Evolutionary conservation across 176 grass and related monocot genomes (phyloP), one percentile per base, ranked within the genome.

Genomic region (Pharus latifolius): DNA sequence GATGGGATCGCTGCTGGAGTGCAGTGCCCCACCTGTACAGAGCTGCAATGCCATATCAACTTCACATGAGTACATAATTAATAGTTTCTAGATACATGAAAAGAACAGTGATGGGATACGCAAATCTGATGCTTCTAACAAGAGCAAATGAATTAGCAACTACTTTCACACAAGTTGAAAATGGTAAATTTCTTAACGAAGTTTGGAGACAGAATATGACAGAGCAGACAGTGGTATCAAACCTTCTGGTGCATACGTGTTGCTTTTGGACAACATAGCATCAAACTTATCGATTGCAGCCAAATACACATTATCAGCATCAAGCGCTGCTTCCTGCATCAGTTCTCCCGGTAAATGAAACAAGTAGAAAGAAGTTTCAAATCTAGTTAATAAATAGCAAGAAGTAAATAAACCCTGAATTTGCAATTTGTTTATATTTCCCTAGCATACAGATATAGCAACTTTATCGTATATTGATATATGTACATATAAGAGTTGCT

Each of bases 231-330:
- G 19, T 14, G 8, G 49, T 11, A n/a, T 20, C 31, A 18, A 74
- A 97, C 94, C 94, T 83, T 90, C 83, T 69, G 94, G 89, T 4
- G 84, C 89, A 22, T 83, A 92, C 34, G 84, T 63, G 75, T 88
- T 92, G 73, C 79, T 85, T 74, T 55, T 90, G 15, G 94, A 87
- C 70, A 88, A 51, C 77, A 97, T 92, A 57, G 89, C 86, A 52
- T 97, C 89, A 48, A 97, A 97, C 74, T 97, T 97, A 51, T 92
- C 94, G 10, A 97, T 92, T 60, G 94, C 94, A 20, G 94, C 86
- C 56, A 92, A 56, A 75, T 97, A 97, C 25, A 97, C 78, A 52
- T 64, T 88, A 28, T 92, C 94, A 48, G 94, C 89, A 63, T 92
- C 94, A 71, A 82, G 56, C 30, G 89, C 90, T 2, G 86, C 94